Evolutionary conservation across 2,329 filamentous ascomycete genomes (phyloP).

Genomic region (Onygena corvina): DNA sequence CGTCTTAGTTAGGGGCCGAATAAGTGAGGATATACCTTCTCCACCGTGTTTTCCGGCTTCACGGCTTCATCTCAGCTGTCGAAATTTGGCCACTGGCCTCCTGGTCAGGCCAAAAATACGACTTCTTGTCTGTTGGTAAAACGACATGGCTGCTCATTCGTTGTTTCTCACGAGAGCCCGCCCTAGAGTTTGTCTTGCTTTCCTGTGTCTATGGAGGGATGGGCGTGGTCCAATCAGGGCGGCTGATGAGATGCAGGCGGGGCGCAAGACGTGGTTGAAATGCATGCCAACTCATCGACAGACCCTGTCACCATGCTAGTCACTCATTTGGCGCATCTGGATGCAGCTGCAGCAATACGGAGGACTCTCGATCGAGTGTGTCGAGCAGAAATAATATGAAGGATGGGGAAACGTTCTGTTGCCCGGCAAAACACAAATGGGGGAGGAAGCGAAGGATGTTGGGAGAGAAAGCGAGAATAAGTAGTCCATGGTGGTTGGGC

Average conservation of each 20-base stretch:
- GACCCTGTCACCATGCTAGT: conserved; percentile 12
- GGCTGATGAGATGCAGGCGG: conserved; percentile 2
- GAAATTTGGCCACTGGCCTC: background rate
- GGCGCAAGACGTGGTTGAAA: conserved; percentile 7
- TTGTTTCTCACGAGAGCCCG: background rate
- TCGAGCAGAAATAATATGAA: background rate
- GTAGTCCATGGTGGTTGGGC: background rate
- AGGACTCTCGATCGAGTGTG: background rate
- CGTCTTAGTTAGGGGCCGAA: too few species aligned
- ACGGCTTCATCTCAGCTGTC: conserved; percentile 4
- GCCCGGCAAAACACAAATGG: background rate
- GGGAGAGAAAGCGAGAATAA: background rate
- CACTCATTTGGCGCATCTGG: conserved; percentile 13
- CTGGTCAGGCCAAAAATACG: background rate
- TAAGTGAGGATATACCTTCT: background rate
- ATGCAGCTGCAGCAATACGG: conserved; percentile 4
- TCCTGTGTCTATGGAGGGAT: conserved; percentile 6
- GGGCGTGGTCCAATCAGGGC: conserved; percentile 3
- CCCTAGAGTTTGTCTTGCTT: conserved; percentile 5
- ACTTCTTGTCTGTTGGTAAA: background rate
- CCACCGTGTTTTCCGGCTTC: background rate
- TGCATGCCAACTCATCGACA: conserved; percentile 20
- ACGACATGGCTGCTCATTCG: background rate
- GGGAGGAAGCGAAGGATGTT: background rate
- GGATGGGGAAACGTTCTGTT: background rate